Conservation (phyloP, 2,329 filamentous ascomycete species). For the Fusarium annulatum region DNA sequence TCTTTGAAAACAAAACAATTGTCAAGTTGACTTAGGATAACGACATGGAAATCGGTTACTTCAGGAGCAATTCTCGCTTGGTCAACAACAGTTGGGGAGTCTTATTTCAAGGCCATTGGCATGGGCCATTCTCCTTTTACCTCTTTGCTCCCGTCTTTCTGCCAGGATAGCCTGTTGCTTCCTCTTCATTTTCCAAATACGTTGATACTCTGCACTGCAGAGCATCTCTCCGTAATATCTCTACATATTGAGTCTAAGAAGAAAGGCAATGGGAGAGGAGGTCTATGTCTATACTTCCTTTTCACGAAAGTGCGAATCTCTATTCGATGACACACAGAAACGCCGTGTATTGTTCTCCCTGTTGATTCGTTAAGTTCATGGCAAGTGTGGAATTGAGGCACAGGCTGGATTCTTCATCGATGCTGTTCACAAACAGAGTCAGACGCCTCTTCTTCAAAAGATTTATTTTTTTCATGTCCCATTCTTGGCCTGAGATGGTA, state of each 20-base stretch:
- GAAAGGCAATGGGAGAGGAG: background rate
- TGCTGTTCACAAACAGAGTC: background rate
- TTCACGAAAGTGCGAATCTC: background rate
- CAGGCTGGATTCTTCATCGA: background rate
- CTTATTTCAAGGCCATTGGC: background rate
- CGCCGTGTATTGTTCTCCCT: background rate
- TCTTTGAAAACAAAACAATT: background rate
- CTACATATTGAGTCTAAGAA: slow-evolving; percentile 1
- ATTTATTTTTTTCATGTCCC: background rate
- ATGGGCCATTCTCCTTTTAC: background rate
- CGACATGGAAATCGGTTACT: background rate
- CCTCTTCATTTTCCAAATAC: slow-evolving; percentile 3
- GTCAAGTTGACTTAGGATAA: background rate
- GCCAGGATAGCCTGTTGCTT: background rate
- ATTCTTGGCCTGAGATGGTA: background rate
- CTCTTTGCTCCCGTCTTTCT: background rate
- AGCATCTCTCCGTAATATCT: background rate
- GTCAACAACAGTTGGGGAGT: background rate
- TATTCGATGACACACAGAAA: background rate
- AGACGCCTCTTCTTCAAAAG: background rate
- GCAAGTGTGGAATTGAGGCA: background rate
- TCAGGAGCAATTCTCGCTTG: background rate
- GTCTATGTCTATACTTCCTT: background rate
- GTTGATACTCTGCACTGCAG: background rate
- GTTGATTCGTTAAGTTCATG: slow-evolving; percentile 4